A percentile compares a stretch with the other conserved stretches of the same genome.
These are phyloP conservation scores for Collybiopsis luxurians DNA, from an alignment of 768 basidiomycete genomes.

Conservation along the genomic window DNA sequence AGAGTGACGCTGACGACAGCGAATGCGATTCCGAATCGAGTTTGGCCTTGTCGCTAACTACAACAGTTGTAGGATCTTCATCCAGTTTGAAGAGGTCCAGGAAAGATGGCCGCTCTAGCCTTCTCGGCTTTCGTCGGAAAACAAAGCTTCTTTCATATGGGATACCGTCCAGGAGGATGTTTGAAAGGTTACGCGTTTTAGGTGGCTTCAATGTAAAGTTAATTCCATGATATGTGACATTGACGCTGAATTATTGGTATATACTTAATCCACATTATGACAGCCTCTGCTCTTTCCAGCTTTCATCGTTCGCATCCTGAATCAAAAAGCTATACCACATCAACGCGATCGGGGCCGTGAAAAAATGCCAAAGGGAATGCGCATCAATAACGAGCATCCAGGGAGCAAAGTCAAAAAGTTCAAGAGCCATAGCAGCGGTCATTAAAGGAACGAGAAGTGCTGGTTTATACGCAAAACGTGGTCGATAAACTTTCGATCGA, in stretches of 20 bases:
- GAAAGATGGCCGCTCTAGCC: background rate
- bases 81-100: background rate
- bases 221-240: too few species aligned
- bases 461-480: slow-evolving; percentile 49
- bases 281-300: slow-evolving; percentile 51
- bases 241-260: background rate
- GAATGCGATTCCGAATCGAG: background rate
- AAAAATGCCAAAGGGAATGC: slow-evolving; percentile 90
- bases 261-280: background rate
- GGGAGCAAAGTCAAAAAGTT: slow-evolving; percentile 91
- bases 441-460: slow-evolving; percentile 66
- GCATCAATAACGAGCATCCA: slow-evolving; percentile 77
- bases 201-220: background rate
- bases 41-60: background rate
- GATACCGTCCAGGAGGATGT: background rate
- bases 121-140: background rate
- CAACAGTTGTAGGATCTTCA: background rate
- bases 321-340: slow-evolving; percentile 88
- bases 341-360: slow-evolving; percentile 72
- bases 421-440: slow-evolving; percentile 72
- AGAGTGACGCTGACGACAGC: background rate
- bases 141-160: background rate
- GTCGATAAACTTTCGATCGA: slow-evolving; percentile 55
- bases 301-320: slow-evolving; percentile 65
- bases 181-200: background rate